These are phyloP conservation scores for Penicillium psychrosexuale DNA, from an alignment of 2,329 filamentous ascomycete genomes.

Conservation along the genomic window DNA sequence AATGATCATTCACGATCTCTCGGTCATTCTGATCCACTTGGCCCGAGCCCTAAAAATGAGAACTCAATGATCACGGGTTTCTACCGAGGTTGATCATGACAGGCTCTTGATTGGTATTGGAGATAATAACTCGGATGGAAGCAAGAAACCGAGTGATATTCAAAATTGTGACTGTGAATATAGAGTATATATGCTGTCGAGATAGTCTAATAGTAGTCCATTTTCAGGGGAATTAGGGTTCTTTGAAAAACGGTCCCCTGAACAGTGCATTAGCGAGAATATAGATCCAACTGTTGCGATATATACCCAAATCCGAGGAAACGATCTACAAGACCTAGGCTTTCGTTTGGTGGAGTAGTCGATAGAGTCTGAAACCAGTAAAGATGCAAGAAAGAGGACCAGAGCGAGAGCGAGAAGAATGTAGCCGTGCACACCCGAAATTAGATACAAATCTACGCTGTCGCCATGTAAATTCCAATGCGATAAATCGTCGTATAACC, in stretches of 20 bases:
- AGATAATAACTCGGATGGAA: neutral
- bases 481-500: neutral
- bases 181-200: neutral
- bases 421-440: neutral
- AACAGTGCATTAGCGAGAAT: constrained; percentile 7
- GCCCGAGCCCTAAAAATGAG: constrained; percentile 5
- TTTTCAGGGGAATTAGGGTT: neutral
- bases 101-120: neutral
- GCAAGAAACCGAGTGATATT: neutral
- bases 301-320: neutral
- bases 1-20: constrained; percentile 1
- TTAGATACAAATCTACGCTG: neutral
- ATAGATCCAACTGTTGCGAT: neutral
- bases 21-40: constrained; percentile 3
- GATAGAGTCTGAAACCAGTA: neutral
- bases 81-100: neutral
- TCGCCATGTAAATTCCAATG: neutral
- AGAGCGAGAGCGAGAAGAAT: neutral
- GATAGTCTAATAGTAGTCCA: neutral
- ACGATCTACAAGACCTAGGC: neutral
- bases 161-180: neutral
- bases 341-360: neutral
- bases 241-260: neutral
- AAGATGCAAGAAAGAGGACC: neutral
- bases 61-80: neutral